Percentiles rank a stretch among this genome's conserved stretches.
phyloP scores from a whole-genome alignment of 139 green algal genomes.

The Chlamydomonas sphaeroides region DNA sequence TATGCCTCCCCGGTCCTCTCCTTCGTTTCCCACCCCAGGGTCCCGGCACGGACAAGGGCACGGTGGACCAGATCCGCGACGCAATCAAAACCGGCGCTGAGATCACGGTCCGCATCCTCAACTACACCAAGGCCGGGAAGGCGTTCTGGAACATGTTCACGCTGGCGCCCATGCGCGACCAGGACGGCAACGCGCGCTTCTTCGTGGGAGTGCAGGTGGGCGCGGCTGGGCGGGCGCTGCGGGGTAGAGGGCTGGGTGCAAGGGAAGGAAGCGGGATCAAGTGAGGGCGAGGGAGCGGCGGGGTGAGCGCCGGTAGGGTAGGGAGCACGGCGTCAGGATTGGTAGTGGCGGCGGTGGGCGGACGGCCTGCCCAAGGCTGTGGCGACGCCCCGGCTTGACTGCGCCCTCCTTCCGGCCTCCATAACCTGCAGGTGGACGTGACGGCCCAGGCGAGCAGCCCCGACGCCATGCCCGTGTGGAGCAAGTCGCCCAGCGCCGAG shows the following conservation, averaged over 20 bases:
- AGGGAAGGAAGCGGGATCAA: no score
- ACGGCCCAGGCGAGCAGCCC: slow-evolving; percentile 28
- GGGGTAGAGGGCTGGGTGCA: no score
- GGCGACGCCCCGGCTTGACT: no score
- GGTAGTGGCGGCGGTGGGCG: no score
- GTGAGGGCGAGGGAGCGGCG: background rate
- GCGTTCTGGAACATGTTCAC: slow-evolving; percentile 99
- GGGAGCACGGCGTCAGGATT: no score
- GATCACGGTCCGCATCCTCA: slow-evolving; percentile 92
- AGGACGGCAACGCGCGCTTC: slow-evolving; percentile 85
- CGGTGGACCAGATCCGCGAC: slow-evolving; percentile 82
- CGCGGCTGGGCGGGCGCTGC: background rate
- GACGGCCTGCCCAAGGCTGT: no score
- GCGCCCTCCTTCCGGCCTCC: no score
- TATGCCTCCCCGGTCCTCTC: background rate
- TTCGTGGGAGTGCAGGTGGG: slow-evolving; percentile 90
- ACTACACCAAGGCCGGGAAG: slow-evolving; percentile 90
- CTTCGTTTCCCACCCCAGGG: slow-evolving; percentile 82
- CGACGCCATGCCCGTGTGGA: slow-evolving; percentile 36
- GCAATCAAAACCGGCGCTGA: slow-evolving; percentile 78
- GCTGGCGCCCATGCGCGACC: slow-evolving; percentile 89
- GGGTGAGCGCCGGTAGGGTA: background rate
- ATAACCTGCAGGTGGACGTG: slow-evolving; percentile 40
- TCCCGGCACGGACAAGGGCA: slow-evolving; percentile 79
- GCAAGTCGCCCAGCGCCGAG: slow-evolving; percentile 42